Base-by-base conservation (phyloP, 768 basidiomycete species). In the Gelatoporia subvermispora region DNA sequence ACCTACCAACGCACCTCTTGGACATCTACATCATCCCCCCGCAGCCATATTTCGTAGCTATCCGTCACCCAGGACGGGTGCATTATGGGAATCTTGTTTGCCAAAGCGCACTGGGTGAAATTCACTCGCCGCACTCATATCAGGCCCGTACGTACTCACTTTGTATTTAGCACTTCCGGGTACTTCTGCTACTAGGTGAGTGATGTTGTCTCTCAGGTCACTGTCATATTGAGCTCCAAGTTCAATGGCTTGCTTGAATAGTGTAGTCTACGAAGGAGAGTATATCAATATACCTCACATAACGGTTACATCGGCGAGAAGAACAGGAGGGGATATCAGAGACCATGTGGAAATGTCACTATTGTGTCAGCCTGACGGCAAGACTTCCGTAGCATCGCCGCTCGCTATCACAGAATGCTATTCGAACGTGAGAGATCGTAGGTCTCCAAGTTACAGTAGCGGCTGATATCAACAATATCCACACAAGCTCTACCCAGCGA, bases 91-190 rank as follows among this genome's bases (percentile, higher is more conserved):
- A 94, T 79, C 48, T 84, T 78, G 41, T 83, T 77, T 61, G 87
- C 81, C 18, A 96, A 61, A 0, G 93, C 92, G 57, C 88, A 93
- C 92, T 95, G 46, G 3, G 18, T 8, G 21, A 22, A 15, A n/a
- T 8, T 11, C 43, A 25, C 15, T 49, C 41, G 28, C 3, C n/a
- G 36, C 38, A 17, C 22, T n/a, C n/a, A 45, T 10, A 2, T 3
- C 5, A 31, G 3, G 4, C 18, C 23, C 7, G 13, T 10, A 11
- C 4, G 15, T 1, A 40, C 53, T 10, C 48, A 88, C 93, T 65
- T 63, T 71, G 63, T 96, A 95, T 60, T 97, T 97, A 11, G 85
- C 78, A 18, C 91, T 83, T 3, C 88, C 88, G 58, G 88, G 84
- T n/a, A 72, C 74, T n/a, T 67, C 69, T 0, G 93, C 90, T 36